These are phyloP conservation scores for Pecoramyces ruminantium DNA, from an alignment of 192 early-diverging fungal species.

Conservation along the genomic window DNA sequence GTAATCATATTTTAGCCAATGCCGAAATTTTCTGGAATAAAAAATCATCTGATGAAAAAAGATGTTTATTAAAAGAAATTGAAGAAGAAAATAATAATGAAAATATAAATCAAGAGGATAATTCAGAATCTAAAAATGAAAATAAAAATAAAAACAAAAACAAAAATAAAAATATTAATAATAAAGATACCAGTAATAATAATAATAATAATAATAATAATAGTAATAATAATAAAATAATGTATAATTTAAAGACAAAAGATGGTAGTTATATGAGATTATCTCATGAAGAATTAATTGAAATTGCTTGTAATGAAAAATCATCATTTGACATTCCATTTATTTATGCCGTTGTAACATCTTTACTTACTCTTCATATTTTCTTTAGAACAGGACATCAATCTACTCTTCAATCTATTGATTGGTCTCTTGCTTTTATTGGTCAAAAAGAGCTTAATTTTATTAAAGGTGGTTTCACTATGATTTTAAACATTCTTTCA, in stretches of 20 bases:
- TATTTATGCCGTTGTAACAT: background rate
- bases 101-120: no score
- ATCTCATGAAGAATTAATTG: background rate
- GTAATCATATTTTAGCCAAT: background rate
- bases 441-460: conserved; percentile 60
- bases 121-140: no score
- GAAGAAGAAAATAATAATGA: no score
- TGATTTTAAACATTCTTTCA: conserved; percentile 58
- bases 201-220: background rate
- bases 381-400: conserved; percentile 93
- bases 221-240: no score
- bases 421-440: conserved; percentile 78
- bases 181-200: no score
- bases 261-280: background rate
- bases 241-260: background rate
- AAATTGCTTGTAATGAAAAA: background rate
- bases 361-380: conserved; percentile 31
- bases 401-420: conserved; percentile 66
- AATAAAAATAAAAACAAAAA: no score
- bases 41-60: background rate
- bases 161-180: no score
- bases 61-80: background rate
- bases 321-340: background rate
- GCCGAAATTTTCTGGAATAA: background rate
- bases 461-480: conserved; percentile 42